Evolutionary conservation across 2,329 filamentous ascomycete species (phyloP).

Genomic region (Apiospora aurea): DNA sequence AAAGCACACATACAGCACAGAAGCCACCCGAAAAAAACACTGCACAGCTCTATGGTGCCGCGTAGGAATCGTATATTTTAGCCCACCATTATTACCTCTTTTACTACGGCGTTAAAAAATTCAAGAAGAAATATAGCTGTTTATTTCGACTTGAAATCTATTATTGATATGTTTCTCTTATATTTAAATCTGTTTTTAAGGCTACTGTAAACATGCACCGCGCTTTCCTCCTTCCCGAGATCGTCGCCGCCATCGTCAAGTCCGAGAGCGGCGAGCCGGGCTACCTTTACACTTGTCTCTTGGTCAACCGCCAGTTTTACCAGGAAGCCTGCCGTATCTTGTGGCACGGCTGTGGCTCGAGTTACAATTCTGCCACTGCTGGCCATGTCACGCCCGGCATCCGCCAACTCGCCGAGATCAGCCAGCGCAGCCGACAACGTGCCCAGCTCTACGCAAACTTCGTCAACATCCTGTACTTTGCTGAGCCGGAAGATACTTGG

Average conservation of each 20-base stretch:
- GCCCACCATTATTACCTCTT: too few relatives aligned
- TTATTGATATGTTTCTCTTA: too few relatives aligned
- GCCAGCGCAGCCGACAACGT: constrained; percentile 11
- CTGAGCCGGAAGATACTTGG: neutral
- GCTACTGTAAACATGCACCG: neutral
- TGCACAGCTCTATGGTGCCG: too few relatives aligned
- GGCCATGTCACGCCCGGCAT: constrained; percentile 21
- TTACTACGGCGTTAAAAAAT: too few relatives aligned
- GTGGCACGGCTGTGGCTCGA: constrained; percentile 6
- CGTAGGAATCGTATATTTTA: too few relatives aligned
- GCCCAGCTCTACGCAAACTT: constrained; percentile 6
- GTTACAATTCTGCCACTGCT: constrained; percentile 19
- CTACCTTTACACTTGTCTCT: constrained; percentile 15
- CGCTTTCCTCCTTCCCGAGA: constrained; percentile 16
- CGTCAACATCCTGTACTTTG: neutral
- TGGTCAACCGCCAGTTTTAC: neutral
- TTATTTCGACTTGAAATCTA: too few relatives aligned
- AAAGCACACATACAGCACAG: neutral
- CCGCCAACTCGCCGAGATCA: constrained; percentile 11
- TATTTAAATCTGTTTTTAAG: too few relatives aligned
- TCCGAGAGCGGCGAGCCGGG: neutral
- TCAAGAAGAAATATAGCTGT: too few relatives aligned
- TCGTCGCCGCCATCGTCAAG: constrained; percentile 22
- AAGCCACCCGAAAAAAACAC: too few relatives aligned
- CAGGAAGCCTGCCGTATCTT: neutral